phyloP scores from a whole-genome alignment of 805 yeast genomes.

The Torulaspora gathmanii region DNA sequence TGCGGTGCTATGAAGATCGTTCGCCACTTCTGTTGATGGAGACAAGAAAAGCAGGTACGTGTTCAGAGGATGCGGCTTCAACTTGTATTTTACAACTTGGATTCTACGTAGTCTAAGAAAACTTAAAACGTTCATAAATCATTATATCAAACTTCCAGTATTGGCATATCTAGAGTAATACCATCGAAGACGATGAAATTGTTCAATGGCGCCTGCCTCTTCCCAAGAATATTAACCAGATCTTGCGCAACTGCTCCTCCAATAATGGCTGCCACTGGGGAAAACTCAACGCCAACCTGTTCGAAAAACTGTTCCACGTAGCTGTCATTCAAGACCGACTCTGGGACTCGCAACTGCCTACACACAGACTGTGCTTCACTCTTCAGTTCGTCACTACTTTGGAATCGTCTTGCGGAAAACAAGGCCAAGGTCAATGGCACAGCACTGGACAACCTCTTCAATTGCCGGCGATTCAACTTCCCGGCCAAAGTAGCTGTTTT shows the following conservation, averaged over 20 bases:
- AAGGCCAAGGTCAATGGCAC: constrained; percentile 57
- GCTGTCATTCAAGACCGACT: constrained; percentile 38
- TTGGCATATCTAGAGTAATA: constrained; percentile 65
- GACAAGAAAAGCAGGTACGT: not conserved
- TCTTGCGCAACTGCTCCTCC: constrained; percentile 93
- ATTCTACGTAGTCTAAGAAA: constrained; percentile 2
- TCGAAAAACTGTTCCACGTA: constrained; percentile 40
- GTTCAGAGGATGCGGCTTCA: constrained; percentile 1
- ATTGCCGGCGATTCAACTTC: constrained; percentile 29
- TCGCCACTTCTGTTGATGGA: constrained; percentile 3
- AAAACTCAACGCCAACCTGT: constrained; percentile 59
- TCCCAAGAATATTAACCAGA: constrained; percentile 73
- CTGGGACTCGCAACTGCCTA: constrained; percentile 43
- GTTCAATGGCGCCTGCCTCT: constrained; percentile 74
- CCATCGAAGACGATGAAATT: constrained; percentile 79
- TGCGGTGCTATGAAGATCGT: not conserved
- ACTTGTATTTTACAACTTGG: constrained; percentile 8
- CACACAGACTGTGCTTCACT: constrained; percentile 34
- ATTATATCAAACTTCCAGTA: constrained; percentile 42
- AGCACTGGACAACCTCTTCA: constrained; percentile 27
- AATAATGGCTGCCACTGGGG: constrained; percentile 79
- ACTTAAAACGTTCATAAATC: constrained; percentile 1
- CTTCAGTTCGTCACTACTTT: constrained; percentile 29
- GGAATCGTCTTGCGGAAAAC: constrained; percentile 41
- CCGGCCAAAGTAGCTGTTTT: constrained; percentile 38